A percentile compares a stretch with the other conserved stretches of the same genome.
Conservation (phyloP, 345 rosid genomes). For the Citrus glauca region DNA sequence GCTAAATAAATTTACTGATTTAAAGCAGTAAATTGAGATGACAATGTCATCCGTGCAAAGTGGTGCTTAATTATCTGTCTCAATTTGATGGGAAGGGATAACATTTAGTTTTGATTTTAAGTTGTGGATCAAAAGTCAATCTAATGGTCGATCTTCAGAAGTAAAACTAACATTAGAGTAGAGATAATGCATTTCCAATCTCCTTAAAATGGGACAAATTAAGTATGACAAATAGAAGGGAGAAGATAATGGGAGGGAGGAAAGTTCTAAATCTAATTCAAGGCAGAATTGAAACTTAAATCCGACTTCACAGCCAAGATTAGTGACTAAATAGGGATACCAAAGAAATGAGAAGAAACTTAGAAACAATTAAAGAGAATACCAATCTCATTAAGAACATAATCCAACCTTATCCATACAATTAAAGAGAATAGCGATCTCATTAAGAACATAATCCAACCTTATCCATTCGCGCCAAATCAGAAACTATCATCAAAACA, state of each 20-base stretch:
- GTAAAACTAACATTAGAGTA: no score
- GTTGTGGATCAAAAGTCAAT: neutral
- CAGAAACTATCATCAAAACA: slow-evolving; percentile 85
- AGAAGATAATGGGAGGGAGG: no score
- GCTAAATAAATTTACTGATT: neutral
- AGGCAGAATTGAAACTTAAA: neutral
- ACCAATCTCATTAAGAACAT: no score
- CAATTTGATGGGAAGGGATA: neutral
- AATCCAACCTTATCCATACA: no score
- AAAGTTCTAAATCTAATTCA: neutral
- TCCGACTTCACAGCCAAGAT: neutral
- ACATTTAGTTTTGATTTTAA: no score
- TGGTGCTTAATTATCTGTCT: neutral
- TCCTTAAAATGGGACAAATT: no score
- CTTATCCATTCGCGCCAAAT: slow-evolving; percentile 93
- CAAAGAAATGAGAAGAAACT: neutral
- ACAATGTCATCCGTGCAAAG: neutral
- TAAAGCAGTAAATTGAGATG: neutral
- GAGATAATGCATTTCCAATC: neutral
- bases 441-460: slow-evolving; percentile 37
- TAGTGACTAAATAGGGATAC: neutral
- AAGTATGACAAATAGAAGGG: no score
- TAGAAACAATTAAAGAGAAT: neutral
- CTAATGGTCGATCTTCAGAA: neutral
- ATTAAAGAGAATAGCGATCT: neutral